Evolutionary conservation across 2,329 filamentous ascomycete species (phyloP).

Genomic region (Ophiostoma triangulosporum): DNA sequence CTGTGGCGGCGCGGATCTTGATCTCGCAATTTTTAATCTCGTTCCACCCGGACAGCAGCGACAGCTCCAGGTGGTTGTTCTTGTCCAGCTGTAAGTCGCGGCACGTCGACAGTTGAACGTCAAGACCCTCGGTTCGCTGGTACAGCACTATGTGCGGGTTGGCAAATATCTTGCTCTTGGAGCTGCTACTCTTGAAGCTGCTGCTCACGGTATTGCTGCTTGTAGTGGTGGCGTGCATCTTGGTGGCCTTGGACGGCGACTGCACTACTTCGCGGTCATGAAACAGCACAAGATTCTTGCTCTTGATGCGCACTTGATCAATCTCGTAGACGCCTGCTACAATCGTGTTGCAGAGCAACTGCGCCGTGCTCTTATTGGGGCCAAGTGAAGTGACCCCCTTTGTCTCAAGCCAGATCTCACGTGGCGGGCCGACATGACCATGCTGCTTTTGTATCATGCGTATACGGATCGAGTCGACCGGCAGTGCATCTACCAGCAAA

Average conservation of each 20-base stretch:
- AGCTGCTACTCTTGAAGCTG: neutral
- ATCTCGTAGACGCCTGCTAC: slow-evolving; percentile 64
- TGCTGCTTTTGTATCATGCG: slow-evolving; percentile 45
- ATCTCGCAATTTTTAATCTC: slow-evolving; percentile 45
- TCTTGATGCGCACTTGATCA: slow-evolving; percentile 53
- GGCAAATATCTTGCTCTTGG: slow-evolving; percentile 30
- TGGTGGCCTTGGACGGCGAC: neutral
- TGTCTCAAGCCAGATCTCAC: slow-evolving; percentile 36
- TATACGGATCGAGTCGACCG: slow-evolving; percentile 50
- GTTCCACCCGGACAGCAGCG: slow-evolving; percentile 64
- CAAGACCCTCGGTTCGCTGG: slow-evolving; percentile 53
- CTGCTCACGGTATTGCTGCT: neutral
- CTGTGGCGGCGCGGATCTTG: slow-evolving; percentile 49
- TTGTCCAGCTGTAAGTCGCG: slow-evolving; percentile 67
- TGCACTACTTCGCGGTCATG: slow-evolving; percentile 41
- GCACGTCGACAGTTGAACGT: slow-evolving; percentile 52
- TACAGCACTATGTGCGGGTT: slow-evolving; percentile 58
- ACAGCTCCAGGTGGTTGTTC: slow-evolving; percentile 62
- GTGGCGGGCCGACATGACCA: slow-evolving; percentile 37
- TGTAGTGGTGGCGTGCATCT: neutral
- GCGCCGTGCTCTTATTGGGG: slow-evolving; percentile 37
- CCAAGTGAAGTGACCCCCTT: slow-evolving; percentile 31
- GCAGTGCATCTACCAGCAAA: slow-evolving; percentile 56
- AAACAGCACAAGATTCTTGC: slow-evolving; percentile 49
- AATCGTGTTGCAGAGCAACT: slow-evolving; percentile 40